Conservation (phyloP, 2,329 filamentous ascomycete species). For the Colletotrichum liaoningense region DNA sequence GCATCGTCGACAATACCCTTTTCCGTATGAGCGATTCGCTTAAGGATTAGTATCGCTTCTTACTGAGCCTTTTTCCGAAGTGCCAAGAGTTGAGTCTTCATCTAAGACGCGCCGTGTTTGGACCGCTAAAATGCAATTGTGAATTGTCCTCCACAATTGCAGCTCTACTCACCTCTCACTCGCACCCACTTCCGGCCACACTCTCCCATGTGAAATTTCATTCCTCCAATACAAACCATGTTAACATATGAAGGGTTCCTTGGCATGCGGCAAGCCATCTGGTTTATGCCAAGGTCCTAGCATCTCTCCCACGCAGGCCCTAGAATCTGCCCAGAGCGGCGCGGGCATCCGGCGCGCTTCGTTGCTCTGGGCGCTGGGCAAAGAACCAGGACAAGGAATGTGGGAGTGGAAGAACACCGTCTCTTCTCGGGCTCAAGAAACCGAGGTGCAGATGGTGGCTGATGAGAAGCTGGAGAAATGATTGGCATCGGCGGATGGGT, state of each 20-base stretch:
- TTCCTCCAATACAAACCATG: neutral
- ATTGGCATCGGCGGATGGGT: neutral
- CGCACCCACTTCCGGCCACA: neutral
- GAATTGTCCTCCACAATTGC: neutral
- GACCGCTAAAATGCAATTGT: neutral
- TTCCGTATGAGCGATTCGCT: neutral
- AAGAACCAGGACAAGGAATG: neutral
- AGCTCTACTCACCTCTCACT: neutral
- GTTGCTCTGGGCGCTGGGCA: neutral
- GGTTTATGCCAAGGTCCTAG: neutral
- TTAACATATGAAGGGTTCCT: neutral
- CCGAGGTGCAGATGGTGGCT: slow-evolving; percentile 25
- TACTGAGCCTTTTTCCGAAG: neutral
- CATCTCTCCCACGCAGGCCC: neutral
- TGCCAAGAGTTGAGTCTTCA: neutral
- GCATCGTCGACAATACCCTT: neutral
- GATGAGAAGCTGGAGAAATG: neutral
- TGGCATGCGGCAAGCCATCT: slow-evolving; percentile 8
- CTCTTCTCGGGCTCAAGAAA: neutral
- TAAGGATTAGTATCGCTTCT: neutral
- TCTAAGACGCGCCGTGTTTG: neutral
- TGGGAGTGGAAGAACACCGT: neutral
- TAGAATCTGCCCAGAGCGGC: neutral
- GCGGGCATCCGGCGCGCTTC: neutral
- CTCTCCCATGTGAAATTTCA: neutral